phyloP scores from a whole-genome alignment of 2,329 filamentous ascomycete species.

The Atkinsonella texensis region DNA sequence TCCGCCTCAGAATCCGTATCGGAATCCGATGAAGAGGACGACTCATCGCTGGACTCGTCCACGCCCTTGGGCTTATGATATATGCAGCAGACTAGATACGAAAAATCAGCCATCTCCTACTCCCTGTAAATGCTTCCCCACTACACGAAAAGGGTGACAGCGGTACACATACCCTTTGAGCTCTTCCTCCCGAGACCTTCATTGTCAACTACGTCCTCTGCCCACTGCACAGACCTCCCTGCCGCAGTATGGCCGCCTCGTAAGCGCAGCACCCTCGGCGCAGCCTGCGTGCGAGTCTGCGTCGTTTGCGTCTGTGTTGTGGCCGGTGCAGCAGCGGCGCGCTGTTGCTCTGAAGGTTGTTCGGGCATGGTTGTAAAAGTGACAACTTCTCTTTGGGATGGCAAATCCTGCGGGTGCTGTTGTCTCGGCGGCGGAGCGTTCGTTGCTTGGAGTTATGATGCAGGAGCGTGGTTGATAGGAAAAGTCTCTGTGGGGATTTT shows the following conservation, averaged over 20 bases:
- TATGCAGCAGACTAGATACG: slow-evolving; percentile 80
- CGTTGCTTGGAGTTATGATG: not conserved
- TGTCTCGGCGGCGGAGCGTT: not conserved
- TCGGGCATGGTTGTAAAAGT: not conserved
- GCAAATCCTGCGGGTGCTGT: not conserved
- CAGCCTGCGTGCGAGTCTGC: slow-evolving; percentile 15
- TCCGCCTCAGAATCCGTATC: slow-evolving; percentile 35
- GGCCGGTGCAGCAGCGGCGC: slow-evolving; percentile 1
- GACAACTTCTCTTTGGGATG: not conserved
- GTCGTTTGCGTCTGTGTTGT: slow-evolving; percentile 12
- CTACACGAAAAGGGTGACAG: not conserved
- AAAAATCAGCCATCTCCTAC: not conserved
- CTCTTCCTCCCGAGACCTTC: slow-evolving; percentile 89
- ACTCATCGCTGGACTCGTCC: slow-evolving; percentile 69
- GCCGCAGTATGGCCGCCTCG: slow-evolving; percentile 34
- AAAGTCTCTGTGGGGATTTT: too few species aligned
- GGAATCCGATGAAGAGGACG: slow-evolving; percentile 41
- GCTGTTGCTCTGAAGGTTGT: slow-evolving; percentile 10
- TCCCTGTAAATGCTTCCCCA: not conserved
- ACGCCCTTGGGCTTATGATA: slow-evolving; percentile 78
- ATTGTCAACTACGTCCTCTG: slow-evolving; percentile 86
- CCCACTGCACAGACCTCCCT: slow-evolving; percentile 71
- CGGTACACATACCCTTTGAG: slow-evolving; percentile 59
- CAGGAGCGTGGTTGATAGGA: too few species aligned
- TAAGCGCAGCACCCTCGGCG: slow-evolving; percentile 35